Evolutionary conservation across 192 early-diverging fungal species (phyloP).

Genomic region (Paraglomus brasilianum): DNA sequence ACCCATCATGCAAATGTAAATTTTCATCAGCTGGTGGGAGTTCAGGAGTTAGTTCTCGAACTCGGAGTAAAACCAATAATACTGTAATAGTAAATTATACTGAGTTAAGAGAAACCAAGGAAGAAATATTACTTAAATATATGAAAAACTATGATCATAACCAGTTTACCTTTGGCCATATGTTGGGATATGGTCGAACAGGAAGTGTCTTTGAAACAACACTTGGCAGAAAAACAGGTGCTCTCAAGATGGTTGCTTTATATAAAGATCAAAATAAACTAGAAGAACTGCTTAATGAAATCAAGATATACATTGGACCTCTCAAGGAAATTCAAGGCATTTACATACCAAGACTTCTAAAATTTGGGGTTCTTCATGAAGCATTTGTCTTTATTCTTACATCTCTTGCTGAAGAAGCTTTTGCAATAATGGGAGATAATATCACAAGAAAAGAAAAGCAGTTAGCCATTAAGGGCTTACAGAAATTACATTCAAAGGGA

Average conservation of each 20-base stretch:
- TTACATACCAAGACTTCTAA: conserved; percentile 12
- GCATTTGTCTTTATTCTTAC: conserved; percentile 15
- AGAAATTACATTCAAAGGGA: conserved; percentile 29
- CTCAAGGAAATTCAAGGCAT: background rate
- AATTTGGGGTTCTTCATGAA: conserved; percentile 8
- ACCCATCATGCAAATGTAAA: too few relatives aligned
- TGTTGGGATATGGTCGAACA: conserved; percentile 24
- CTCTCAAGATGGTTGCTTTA: conserved; percentile 6
- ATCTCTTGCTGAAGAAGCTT: background rate
- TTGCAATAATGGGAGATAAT: background rate
- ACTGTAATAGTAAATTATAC: too few relatives aligned
- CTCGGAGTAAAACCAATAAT: too few relatives aligned
- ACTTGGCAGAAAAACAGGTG: conserved; percentile 16
- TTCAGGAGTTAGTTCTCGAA: too few relatives aligned
- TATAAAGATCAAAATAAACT: conserved; percentile 6
- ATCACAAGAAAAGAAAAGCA: conserved; percentile 5
- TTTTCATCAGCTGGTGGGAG: too few relatives aligned
- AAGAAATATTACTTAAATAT: conserved; percentile 9
- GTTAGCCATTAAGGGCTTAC: conserved; percentile 17
- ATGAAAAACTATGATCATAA: conserved; percentile 23
- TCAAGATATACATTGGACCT: conserved; percentile 19
- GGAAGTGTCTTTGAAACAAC: conserved; percentile 9
- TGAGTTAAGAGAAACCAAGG: background rate
- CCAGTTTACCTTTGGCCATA: conserved; percentile 8
- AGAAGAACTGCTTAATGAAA: background rate